Evolutionary conservation across 306 rosid species (phyloP).

Genomic region (Psophocarpus tetragonolobus): DNA sequence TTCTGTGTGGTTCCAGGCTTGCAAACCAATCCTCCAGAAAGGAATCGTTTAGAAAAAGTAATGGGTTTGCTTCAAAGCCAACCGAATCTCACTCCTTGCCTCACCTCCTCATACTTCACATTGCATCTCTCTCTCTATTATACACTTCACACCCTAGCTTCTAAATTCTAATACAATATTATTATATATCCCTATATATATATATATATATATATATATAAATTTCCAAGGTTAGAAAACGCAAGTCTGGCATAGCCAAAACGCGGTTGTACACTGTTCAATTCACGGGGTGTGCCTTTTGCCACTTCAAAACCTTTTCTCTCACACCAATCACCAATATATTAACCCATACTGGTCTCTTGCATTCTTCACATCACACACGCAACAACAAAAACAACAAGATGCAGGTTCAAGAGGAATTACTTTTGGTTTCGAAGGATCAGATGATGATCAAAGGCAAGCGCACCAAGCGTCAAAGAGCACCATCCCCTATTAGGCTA

Average conservation of each 20-base stretch:
- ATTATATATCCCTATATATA: not conserved
- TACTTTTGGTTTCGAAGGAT: conserved; percentile 25
- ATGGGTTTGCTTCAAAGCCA: conserved; percentile 97
- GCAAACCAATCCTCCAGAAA: conserved; percentile 83
- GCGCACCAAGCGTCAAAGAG: conserved; percentile 69
- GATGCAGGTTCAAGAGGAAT: conserved; percentile 45
- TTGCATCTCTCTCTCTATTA: conserved; percentile 39
- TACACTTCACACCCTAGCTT: conserved; percentile 24
- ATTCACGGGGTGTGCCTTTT: conserved; percentile 39
- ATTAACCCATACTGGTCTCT: conserved; percentile 41
- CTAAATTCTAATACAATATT: conserved; percentile 23
- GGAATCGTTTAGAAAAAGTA: conserved; percentile 88
- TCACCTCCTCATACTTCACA: conserved; percentile 63
- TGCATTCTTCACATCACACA: not conserved
- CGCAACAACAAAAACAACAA: not conserved
- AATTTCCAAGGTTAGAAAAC: conserved; percentile 58
- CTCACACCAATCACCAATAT: conserved; percentile 37
- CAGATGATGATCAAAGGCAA: conserved; percentile 62
- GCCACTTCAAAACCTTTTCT: conserved; percentile 37
- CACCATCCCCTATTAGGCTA: conserved; percentile 45
- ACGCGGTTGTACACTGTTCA: conserved; percentile 41
- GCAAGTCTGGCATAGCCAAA: conserved; percentile 51
- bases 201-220: conserved; percentile 33
- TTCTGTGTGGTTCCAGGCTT: conserved; percentile 84
- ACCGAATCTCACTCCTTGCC: conserved; percentile 96